These are phyloP conservation scores for Rhypophila decipiens DNA, from an alignment of 495 filamentous ascomycete genomes.

Conservation along the genomic window DNA sequence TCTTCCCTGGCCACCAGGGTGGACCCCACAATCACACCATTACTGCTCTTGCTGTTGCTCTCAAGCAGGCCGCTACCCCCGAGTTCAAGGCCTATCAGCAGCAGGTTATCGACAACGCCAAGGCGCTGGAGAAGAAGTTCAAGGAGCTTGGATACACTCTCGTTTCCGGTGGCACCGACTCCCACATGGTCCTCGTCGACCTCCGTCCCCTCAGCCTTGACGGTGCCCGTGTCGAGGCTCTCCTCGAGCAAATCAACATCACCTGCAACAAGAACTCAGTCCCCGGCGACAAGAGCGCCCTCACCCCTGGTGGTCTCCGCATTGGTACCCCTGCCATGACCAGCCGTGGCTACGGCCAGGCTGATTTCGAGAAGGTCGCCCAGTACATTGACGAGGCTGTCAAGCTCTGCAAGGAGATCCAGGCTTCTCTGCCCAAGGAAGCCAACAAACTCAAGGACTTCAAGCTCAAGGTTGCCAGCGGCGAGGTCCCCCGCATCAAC, in stretches of 20 bases:
- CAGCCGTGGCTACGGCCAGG: constrained; percentile 83
- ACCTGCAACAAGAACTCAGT: constrained; percentile 99
- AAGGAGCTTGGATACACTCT: constrained; percentile 83
- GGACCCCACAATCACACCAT: constrained; percentile 99
- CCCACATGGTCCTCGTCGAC: constrained; percentile 96
- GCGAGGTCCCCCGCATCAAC: constrained; percentile 70
- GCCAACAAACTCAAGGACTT: constrained; percentile 99
- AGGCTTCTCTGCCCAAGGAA: constrained; percentile 81
- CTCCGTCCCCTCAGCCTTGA: constrained; percentile 74
- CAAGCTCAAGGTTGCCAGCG: constrained; percentile 79
- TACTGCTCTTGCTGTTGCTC: constrained; percentile 91
- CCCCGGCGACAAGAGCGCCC: constrained; percentile 94
- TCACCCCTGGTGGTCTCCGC: constrained; percentile 90
- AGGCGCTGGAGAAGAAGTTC: constrained; percentile 75
- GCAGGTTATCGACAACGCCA: constrained; percentile 87
- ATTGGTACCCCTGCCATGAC: constrained; percentile 98
- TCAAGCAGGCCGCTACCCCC: constrained; percentile 87
- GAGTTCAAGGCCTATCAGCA: constrained; percentile 97
- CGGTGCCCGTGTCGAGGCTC: constrained; percentile 92
- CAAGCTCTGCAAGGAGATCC: constrained; percentile 76
- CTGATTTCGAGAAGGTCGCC: constrained; percentile 88
- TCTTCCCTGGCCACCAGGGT: constrained; percentile 99
- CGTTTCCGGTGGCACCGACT: constrained; percentile 94
- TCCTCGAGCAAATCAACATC: constrained; percentile 96
- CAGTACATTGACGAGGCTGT: constrained; percentile 80